Conservation (phyloP, 2,329 filamentous ascomycete species). For the Microcera coccophila region DNA sequence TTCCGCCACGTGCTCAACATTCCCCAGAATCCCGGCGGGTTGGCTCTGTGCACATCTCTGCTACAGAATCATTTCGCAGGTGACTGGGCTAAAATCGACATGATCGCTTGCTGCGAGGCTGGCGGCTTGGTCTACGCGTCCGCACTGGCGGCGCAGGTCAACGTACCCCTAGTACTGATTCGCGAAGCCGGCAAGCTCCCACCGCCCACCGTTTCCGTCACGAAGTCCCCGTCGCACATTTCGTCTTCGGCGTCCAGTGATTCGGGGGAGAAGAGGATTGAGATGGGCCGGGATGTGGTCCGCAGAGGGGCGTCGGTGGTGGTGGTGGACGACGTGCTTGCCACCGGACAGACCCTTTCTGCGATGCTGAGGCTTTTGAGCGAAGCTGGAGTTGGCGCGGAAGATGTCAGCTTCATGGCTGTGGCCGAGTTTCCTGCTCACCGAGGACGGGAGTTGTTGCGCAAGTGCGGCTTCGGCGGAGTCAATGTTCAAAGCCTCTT, state of each 20-base stretch:
- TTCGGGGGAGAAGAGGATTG: constrained; percentile 38
- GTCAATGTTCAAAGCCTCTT: constrained; percentile 51
- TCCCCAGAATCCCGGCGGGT: constrained; percentile 46
- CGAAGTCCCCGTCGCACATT: constrained; percentile 50
- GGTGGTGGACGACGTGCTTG: constrained; percentile 57
- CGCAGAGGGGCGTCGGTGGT: constrained; percentile 41
- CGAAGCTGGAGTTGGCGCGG: constrained; percentile 38
- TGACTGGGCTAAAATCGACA: constrained; percentile 44
- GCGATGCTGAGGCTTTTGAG: constrained; percentile 48
- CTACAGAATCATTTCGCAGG: constrained; percentile 43
- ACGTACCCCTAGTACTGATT: constrained; percentile 46
- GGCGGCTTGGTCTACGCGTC: constrained; percentile 56
- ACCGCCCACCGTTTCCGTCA: constrained; percentile 48
- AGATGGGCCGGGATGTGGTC: constrained; percentile 46
- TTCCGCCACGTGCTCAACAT: constrained; percentile 60
- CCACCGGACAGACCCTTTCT: constrained; percentile 52
- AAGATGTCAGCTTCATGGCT: constrained; percentile 46
- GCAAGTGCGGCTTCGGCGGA: constrained; percentile 45
- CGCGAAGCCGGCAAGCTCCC: constrained; percentile 58
- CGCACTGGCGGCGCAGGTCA: constrained; percentile 40
- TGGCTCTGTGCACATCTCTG: constrained; percentile 49
- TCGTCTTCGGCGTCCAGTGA: constrained; percentile 38
- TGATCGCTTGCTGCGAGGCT: constrained; percentile 51
- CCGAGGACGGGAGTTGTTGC: constrained; percentile 46
- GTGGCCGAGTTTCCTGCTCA: constrained; percentile 58